phyloP scores from a whole-genome alignment of 2,329 filamentous ascomycete species.

The Trichothecium roseum region DNA sequence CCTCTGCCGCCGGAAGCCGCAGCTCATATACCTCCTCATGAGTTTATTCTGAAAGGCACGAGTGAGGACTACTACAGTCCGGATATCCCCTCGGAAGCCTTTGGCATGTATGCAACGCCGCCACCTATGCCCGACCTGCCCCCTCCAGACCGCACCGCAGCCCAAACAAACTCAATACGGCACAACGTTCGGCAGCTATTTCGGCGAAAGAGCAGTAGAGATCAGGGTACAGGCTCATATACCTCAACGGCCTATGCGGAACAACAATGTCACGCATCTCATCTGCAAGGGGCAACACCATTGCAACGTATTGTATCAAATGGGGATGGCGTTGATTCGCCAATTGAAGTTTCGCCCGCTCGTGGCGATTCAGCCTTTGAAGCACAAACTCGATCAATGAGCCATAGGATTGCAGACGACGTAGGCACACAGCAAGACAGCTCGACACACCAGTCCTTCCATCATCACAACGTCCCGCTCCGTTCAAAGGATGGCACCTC shows the following conservation, averaged over 20 bases:
- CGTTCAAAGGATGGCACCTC: not conserved
- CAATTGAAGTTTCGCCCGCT: conserved; percentile 14
- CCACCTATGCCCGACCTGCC: not conserved
- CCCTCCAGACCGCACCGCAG: not conserved
- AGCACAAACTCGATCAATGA: no score
- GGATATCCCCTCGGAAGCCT: conserved; percentile 28
- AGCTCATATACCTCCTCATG: conserved; percentile 11
- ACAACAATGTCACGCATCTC: not conserved
- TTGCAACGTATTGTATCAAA: conserved; percentile 4
- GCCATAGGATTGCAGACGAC: no score
- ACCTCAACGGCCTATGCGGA: not conserved
- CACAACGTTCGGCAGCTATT: conserved; percentile 25
- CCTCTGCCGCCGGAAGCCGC: no score
- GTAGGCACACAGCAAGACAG: no score
- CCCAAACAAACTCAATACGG: conserved; percentile 19
- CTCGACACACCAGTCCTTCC: no score
- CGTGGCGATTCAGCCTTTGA: no score
- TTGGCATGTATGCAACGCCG: conserved; percentile 20
- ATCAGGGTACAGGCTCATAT: conserved; percentile 16
- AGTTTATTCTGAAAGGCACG: conserved; percentile 21
- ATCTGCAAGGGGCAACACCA: not conserved
- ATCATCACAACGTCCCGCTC: conserved; percentile 3
- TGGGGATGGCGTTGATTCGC: conserved; percentile 16
- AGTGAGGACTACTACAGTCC: conserved; percentile 32
- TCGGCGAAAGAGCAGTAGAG: conserved; percentile 20